Percentiles rank a stretch among this genome's conserved stretches.
Conservation (phyloP, 2,329 filamentous ascomycete species). For the Scytalidium lignicola region DNA sequence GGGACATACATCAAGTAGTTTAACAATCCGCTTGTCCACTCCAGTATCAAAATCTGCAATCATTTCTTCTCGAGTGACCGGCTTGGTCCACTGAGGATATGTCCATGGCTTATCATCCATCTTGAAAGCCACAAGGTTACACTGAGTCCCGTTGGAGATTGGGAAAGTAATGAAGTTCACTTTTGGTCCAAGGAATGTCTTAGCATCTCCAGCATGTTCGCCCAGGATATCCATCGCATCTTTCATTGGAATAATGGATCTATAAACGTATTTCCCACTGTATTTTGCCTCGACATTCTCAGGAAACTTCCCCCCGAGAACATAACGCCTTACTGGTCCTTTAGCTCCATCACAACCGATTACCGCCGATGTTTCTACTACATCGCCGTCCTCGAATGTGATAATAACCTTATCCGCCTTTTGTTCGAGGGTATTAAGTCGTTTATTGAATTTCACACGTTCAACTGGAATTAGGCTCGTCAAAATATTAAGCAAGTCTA, state of each 20-base stretch:
- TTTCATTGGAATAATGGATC: constrained; percentile 53
- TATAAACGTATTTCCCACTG: constrained; percentile 53
- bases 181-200: constrained; percentile 38
- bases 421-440: constrained; percentile 19
- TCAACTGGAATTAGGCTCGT: constrained; percentile 30
- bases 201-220: constrained; percentile 32
- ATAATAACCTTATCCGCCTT: constrained; percentile 14
- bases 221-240: constrained; percentile 42
- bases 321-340: constrained; percentile 42
- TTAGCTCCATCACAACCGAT: constrained; percentile 50
- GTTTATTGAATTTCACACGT: constrained; percentile 24
- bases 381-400: constrained; percentile 37
- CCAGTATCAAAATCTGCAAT: constrained; percentile 28
- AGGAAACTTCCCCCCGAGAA: constrained; percentile 36
- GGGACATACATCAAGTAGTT: constrained; percentile 10
- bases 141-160: constrained; percentile 45
- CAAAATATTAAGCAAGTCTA: constrained; percentile 38
- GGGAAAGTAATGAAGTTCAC: constrained; percentile 53
- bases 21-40: constrained; percentile 31
- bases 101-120: constrained; percentile 36
- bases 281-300: constrained; percentile 33
- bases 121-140: constrained; percentile 51
- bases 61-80: constrained; percentile 36
- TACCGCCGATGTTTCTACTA: constrained; percentile 31
- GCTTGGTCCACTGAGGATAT: constrained; percentile 30